phyloP scores from a whole-genome alignment of 306 rosid species.

The Lablab purpureus region DNA sequence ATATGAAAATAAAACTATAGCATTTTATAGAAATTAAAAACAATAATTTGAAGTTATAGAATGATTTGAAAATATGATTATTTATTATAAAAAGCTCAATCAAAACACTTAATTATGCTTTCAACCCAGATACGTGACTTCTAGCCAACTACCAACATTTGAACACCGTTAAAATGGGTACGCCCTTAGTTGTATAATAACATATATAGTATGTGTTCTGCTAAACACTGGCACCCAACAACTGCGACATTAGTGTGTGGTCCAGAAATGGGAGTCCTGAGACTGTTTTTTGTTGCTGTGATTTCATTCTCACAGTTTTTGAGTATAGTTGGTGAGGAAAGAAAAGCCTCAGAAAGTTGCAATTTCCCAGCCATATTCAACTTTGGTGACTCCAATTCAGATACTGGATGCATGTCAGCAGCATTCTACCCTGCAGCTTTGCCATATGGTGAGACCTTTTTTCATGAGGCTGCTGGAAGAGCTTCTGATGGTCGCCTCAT shows the following conservation, averaged over 20 bases:
- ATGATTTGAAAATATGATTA: too few relatives aligned
- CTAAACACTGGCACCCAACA: not conserved
- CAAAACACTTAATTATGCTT: not conserved
- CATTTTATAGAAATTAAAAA: too few relatives aligned
- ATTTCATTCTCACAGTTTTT: constrained; percentile 39
- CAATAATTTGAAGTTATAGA: too few relatives aligned
- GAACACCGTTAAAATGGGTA: not conserved
- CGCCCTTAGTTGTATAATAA: not conserved
- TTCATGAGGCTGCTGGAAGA: constrained; percentile 67
- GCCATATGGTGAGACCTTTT: constrained; percentile 72
- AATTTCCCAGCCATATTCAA: constrained; percentile 69
- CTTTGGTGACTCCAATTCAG: constrained; percentile 84
- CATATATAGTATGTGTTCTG: not conserved
- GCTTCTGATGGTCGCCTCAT: constrained; percentile 77
- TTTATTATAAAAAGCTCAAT: not conserved
- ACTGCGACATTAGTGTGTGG: not conserved
- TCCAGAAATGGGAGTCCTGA: constrained; percentile 42
- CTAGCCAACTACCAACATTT: constrained; percentile 1
- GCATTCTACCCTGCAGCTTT: constrained; percentile 60
- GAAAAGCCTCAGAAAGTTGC: constrained; percentile 41
- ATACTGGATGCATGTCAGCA: constrained; percentile 71
- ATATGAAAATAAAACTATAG: too few relatives aligned
- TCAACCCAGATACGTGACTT: not conserved
- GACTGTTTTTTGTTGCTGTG: not conserved
- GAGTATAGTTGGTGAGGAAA: constrained; percentile 49